Conservation (phyloP, 805 yeast genomes). For the Candida namnaoensis region DNA sequence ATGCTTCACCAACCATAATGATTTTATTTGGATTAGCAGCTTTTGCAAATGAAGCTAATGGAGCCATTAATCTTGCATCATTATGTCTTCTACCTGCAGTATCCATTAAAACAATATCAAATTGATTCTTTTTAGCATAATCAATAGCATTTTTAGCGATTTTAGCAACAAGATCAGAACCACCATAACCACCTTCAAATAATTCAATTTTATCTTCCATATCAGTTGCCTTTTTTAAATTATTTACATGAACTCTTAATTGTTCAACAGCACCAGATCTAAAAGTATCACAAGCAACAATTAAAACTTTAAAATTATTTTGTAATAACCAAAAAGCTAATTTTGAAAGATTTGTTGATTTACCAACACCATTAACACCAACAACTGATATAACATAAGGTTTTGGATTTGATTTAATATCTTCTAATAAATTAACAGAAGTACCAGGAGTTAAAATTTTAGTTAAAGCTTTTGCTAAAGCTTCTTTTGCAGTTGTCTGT, state of each 20-base stretch:
- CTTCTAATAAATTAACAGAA: conserved; percentile 78
- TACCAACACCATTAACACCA: conserved; percentile 98
- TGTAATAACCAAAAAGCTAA: conserved; percentile 93
- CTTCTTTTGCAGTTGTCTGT: conserved; percentile 62
- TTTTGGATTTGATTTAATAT: conserved; percentile 34
- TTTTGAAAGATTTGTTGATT: conserved; percentile 90
- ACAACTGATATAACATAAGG: conserved; percentile 97
- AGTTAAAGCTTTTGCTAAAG: conserved; percentile 50
- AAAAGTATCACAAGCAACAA: conserved; percentile 97
- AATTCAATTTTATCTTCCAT: conserved; percentile 44
- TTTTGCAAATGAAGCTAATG: conserved; percentile 87
- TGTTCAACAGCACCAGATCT: conserved; percentile 99
- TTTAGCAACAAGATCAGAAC: conserved; percentile 87
- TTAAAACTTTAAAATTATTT: conserved; percentile 75
- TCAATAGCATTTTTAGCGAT: conserved; percentile 89
- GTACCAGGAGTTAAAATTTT: conserved; percentile 86
- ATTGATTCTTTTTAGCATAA: conserved; percentile 58
- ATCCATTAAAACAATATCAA: conserved; percentile 86
- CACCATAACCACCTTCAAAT: conserved; percentile 94
- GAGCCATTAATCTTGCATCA: conserved; percentile 91
- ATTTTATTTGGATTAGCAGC: conserved; percentile 94
- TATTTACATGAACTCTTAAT: conserved; percentile 84
- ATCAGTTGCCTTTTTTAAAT: conserved; percentile 61
- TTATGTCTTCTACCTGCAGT: conserved; percentile 98
- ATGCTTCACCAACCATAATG: conserved; percentile 97